Conservation (phyloP, 2,329 filamentous ascomycete genomes). For the Fonsecaea pugnacius region DNA sequence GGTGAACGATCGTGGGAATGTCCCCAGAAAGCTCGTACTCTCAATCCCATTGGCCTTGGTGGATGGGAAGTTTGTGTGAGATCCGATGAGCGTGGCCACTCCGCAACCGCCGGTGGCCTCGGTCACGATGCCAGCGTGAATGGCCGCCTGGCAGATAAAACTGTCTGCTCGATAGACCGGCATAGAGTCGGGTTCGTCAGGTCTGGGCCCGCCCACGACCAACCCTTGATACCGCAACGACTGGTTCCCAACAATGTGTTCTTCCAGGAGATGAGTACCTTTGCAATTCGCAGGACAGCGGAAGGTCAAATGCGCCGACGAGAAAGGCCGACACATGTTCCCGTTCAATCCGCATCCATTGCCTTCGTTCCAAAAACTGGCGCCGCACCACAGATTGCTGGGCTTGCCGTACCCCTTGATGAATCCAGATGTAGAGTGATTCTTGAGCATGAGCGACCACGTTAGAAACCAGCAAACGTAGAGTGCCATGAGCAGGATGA, state of each 20-base stretch:
- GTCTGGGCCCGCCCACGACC: conserved; percentile 56
- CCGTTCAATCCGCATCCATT: conserved; percentile 60
- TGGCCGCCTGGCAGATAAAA: conserved; percentile 81
- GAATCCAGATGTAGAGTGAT: conserved; percentile 52
- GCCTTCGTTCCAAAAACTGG: conserved; percentile 51
- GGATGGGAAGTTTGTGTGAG: conserved; percentile 65
- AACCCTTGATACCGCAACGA: conserved; percentile 57
- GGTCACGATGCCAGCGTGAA: conserved; percentile 78
- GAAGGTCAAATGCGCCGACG: conserved; percentile 57
- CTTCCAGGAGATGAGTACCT: conserved; percentile 53
- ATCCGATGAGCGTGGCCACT: conserved; percentile 74
- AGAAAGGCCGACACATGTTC: conserved; percentile 60
- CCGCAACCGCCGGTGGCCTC: conserved; percentile 78
- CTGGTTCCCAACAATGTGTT: conserved; percentile 57
- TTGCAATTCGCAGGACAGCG: conserved; percentile 61
- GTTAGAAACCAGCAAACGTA: conserved; percentile 54
- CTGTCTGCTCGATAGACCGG: conserved; percentile 85
- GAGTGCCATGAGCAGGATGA: conserved; percentile 48
- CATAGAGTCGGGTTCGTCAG: conserved; percentile 44
- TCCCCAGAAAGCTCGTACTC: conserved; percentile 79
- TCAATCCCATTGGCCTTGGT: conserved; percentile 73
- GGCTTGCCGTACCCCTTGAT: conserved; percentile 56
- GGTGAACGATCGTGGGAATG: conserved; percentile 84
- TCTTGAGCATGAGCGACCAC: conserved; percentile 51
- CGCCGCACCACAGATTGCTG: conserved; percentile 50